phyloP scores from a whole-genome alignment of 345 rosid genomes.

The Populus nigra region DNA sequence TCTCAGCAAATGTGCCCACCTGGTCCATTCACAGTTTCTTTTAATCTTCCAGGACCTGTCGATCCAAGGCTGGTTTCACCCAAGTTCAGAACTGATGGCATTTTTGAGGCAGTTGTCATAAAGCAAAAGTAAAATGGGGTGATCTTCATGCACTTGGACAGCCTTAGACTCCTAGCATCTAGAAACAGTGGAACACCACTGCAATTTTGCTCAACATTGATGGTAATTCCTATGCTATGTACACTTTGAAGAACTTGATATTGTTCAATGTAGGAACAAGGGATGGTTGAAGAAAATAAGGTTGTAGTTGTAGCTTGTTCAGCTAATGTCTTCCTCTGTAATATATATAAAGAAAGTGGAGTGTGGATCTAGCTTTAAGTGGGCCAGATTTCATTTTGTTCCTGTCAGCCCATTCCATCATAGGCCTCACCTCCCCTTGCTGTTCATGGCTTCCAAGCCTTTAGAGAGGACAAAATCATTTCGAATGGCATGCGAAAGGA shows the following conservation, averaged over 20 bases:
- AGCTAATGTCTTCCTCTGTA: too few relatives aligned
- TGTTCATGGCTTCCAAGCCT: too few relatives aligned
- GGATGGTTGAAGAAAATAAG: neutral
- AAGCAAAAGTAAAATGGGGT: neutral
- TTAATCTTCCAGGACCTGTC: constrained; percentile 24
- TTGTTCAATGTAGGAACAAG: neutral
- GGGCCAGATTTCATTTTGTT: too few relatives aligned
- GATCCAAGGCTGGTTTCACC: constrained; percentile 25
- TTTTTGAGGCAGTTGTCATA: constrained; percentile 16
- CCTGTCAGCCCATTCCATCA: too few relatives aligned
- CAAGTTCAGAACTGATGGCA: constrained; percentile 20
- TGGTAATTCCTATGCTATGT: neutral
- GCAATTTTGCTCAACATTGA: neutral
- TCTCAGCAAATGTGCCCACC: constrained; percentile 5
- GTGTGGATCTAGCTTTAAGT: too few relatives aligned
- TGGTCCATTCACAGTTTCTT: constrained; percentile 17
- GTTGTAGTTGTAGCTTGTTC: too few relatives aligned
- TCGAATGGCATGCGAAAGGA: too few relatives aligned
- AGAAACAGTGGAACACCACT: neutral
- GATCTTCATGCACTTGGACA: neutral
- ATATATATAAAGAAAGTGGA: too few relatives aligned
- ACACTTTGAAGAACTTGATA: neutral
- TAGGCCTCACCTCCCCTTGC: too few relatives aligned
- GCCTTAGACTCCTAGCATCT: neutral
- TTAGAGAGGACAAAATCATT: too few relatives aligned